Evolutionary conservation across 1,284 basidiomycete species (phyloP), one percentile per base, ranked within the genome.

Genomic region (Sporisorium iseilematis-ciliati): DNA sequence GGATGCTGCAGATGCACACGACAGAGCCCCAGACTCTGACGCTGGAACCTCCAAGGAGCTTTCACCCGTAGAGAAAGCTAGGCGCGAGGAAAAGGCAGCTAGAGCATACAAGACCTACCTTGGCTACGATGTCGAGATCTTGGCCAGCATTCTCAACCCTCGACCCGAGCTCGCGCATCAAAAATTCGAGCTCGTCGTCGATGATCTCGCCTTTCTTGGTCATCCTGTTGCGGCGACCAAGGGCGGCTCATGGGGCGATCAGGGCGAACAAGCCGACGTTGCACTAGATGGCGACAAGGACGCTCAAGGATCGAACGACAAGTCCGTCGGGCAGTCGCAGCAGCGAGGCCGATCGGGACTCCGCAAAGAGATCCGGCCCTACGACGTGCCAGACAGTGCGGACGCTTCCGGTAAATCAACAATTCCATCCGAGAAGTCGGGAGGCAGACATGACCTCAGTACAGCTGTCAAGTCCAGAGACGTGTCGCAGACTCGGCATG

Each of bases 161-260:
- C 77, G 91, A 48, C 87, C 88, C 31, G 89, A 91, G 18, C 90
- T 95, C 83, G 97, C 94, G 82, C 94, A 98, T 85, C 93, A 94
- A 84, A 94, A 94, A 82, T 98, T 97, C 82, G 95, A 97, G 85
- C 89, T 99, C 29, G 86, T 92, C 48, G 91, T 97, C 21, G 95
- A 98, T 81, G 92, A 95, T 79, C 88, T 98, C n/a, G 92, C 91
- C 2, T 98, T 98, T 83, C 89, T 98, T 42, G 96, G 96, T 0
- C 95, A 98, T 85, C 96, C 96, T 0, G 94, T 98, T 1, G 92
- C 91, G 79, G 89, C 90, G 11, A 91, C 92, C 35, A 81, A 88
- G 46, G 42, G 35, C 6, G 75, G 70, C 2, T 42, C 38, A 7
- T 78, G 77, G 69, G 76, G 62, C 20, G 46, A 52, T 0, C 42